A percentile compares a stretch with the other conserved stretches of the same genome.
phyloP scores from a whole-genome alignment of 108 stramenopile genomes.

The Discostella stelligeroides region DNA sequence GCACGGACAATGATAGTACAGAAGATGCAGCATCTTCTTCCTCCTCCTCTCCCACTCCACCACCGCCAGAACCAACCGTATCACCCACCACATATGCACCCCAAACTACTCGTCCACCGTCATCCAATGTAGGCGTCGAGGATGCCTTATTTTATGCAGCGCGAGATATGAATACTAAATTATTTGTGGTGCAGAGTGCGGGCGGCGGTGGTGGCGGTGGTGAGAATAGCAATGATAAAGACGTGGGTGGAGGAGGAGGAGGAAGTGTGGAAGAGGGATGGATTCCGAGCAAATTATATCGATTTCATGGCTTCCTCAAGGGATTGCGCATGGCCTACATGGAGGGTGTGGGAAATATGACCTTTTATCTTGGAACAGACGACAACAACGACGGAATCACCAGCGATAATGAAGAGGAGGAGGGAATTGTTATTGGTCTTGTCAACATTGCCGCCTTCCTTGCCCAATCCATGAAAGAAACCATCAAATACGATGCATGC shows the following conservation, averaged over 20 bases:
- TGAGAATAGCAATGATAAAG: too few species aligned
- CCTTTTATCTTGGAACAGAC: constrained; percentile 42
- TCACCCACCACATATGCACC: neutral
- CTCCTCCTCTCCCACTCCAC: too few species aligned
- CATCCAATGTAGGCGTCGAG: neutral
- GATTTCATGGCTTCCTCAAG: constrained; percentile 21
- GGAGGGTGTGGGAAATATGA: constrained; percentile 32
- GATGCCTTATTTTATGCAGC: constrained; percentile 14
- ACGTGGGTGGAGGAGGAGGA: too few species aligned
- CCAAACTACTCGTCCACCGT: neutral
- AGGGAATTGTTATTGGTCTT: constrained; percentile 36
- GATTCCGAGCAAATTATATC: constrained; percentile 23
- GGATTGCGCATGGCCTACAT: constrained; percentile 26
- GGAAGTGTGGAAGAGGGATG: neutral
- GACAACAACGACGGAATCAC: neutral
- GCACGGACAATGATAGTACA: too few species aligned
- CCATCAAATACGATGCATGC: constrained; percentile 53
- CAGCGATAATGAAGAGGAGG: constrained; percentile 22
- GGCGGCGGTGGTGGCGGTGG: too few species aligned
- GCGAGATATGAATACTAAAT: constrained; percentile 5
- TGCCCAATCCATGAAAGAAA: constrained; percentile 54
- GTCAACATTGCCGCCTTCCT: constrained; percentile 56
- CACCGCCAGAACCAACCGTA: too few species aligned
- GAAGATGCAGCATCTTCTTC: too few species aligned
- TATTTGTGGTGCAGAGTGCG: constrained; percentile 31